phyloP scores from a whole-genome alignment of 2,329 filamentous ascomycete genomes.

The Stromatinia cepivora region DNA sequence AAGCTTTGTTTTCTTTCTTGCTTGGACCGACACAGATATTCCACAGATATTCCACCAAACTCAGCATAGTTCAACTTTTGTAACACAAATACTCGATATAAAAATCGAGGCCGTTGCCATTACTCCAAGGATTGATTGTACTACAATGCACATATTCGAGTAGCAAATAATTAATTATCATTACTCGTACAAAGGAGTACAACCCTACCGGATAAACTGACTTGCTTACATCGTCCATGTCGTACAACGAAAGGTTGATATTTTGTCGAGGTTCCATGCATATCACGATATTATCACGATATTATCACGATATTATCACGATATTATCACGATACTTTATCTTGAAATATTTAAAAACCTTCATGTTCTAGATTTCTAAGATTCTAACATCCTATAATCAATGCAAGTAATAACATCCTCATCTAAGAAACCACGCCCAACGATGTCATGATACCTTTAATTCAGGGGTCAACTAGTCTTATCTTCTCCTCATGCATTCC shows the following conservation, averaged over 20 bases:
- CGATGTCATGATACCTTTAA: conserved; percentile 1
- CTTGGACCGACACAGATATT: not conserved
- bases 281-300: too few relatives aligned
- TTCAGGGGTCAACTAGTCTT: conserved; percentile 8
- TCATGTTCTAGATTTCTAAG: not conserved
- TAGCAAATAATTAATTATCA: not conserved
- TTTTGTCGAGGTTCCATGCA: not conserved
- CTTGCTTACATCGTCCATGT: not conserved
- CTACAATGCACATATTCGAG: too few relatives aligned
- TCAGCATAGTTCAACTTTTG: not conserved
- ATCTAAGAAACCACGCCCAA: not conserved
- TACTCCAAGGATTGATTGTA: not conserved
- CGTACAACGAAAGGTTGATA: not conserved
- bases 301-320: not conserved
- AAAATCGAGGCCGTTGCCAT: not conserved
- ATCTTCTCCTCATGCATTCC: not conserved
- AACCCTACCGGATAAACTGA: not conserved
- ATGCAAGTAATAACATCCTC: not conserved
- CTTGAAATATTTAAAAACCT: not conserved
- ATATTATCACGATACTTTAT: too few relatives aligned
- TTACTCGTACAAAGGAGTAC: not conserved
- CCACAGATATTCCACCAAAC: not conserved
- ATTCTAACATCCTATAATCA: not conserved
- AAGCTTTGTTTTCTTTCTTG: not conserved
- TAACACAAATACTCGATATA: conserved; percentile 3